Evolutionary conservation across 305 asterid genomes (phyloP).

Genomic region (Salvia sclarea): DNA sequence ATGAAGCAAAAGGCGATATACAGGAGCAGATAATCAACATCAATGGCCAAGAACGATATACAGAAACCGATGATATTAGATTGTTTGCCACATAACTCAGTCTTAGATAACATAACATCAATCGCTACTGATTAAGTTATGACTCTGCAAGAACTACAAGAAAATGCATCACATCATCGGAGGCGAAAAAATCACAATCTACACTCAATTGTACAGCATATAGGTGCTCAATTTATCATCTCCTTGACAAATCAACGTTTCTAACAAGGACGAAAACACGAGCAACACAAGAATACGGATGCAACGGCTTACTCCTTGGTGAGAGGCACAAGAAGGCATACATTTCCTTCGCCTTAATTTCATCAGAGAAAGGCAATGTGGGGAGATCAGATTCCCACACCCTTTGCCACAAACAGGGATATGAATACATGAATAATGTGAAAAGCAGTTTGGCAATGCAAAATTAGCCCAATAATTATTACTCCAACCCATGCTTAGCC

Average conservation of each 20-base stretch:
- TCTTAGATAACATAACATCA: constrained; percentile 13
- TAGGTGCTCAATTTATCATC: background rate
- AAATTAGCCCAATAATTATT: constrained; percentile 55
- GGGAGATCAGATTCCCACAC: constrained; percentile 37
- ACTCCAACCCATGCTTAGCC: constrained; percentile 61
- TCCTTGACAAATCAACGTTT: constrained; percentile 14
- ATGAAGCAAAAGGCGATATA: background rate
- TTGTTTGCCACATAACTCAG: constrained; percentile 7
- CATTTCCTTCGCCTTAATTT: constrained; percentile 72
- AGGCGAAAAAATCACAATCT: constrained; percentile 24
- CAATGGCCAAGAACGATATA: background rate
- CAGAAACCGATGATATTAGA: background rate
- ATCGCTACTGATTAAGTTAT: background rate
- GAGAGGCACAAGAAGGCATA: constrained; percentile 80
- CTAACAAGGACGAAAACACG: background rate
- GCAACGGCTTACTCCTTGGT: constrained; percentile 56
- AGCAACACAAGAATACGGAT: background rate
- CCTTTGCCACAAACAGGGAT: constrained; percentile 31
- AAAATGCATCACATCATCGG: background rate
- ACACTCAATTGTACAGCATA: background rate
- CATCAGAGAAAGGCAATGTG: constrained; percentile 52
- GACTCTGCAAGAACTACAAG: background rate
- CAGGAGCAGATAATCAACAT: background rate
- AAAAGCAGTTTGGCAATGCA: constrained; percentile 36
- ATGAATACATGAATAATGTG: constrained; percentile 21